phyloP scores from a whole-genome alignment of 2,329 filamentous ascomycete species.

The Aspergillus clavatus region DNA sequence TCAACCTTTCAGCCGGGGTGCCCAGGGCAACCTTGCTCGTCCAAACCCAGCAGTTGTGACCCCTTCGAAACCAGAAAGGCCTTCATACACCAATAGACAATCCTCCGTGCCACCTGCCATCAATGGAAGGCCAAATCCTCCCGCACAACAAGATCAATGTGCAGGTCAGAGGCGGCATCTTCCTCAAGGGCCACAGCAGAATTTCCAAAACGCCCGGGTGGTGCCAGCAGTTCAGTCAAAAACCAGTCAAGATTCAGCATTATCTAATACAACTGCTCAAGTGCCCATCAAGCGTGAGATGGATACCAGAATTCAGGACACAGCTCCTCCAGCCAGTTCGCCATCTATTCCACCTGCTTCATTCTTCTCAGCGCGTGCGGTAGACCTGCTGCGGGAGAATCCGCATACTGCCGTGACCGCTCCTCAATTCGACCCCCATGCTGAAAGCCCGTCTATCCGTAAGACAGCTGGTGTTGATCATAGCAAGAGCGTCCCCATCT shows the following conservation, averaged over 20 bases:
- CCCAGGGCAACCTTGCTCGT: conserved; percentile 14
- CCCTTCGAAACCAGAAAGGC: conserved; percentile 37
- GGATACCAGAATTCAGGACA: conserved; percentile 18
- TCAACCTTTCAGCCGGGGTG: conserved; percentile 18
- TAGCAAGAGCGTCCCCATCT: conserved; percentile 67
- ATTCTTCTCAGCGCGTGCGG: conserved; percentile 68
- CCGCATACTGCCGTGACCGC: conserved; percentile 41
- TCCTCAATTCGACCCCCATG: conserved; percentile 65
- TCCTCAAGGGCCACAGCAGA: conserved; percentile 16
- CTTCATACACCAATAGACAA: conserved; percentile 20
- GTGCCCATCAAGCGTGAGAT: conserved; percentile 24
- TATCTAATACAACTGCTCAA: conserved; percentile 14
- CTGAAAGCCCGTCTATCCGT: conserved; percentile 77
- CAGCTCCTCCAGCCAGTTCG: conserved; percentile 26
- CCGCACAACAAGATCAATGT: conserved; percentile 13
- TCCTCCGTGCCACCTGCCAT: conserved; percentile 18
- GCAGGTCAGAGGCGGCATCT: conserved; percentile 14
- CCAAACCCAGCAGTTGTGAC: conserved; percentile 28
- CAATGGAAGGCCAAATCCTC: conserved; percentile 18
- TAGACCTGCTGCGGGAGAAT: conserved; percentile 53
- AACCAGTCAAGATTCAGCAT: conserved; percentile 7
- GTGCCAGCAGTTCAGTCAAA: conserved; percentile 15
- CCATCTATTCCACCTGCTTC: conserved; percentile 46
- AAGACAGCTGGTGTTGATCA: conserved; percentile 88
- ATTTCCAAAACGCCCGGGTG: conserved; percentile 16